Evolutionary conservation across 257 asterid genomes (phyloP).

Genomic region (Plantago major): DNA sequence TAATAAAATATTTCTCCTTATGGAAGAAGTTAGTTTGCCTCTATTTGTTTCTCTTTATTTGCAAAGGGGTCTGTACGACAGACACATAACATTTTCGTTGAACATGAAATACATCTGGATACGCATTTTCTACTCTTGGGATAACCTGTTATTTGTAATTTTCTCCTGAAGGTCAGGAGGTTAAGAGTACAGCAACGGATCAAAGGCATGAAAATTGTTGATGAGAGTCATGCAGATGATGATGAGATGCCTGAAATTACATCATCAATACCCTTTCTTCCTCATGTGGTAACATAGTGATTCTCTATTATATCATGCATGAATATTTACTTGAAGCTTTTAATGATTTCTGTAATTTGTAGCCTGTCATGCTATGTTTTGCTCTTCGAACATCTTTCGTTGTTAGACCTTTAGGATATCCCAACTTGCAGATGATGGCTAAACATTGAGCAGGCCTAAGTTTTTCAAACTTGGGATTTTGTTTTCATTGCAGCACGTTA

Average conservation of each 20-base stretch:
- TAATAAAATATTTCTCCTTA: slow-evolving; percentile 79
- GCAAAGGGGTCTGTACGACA: too few relatives aligned
- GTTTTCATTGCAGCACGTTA: too few relatives aligned
- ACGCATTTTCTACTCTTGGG: background rate
- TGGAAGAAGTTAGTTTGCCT: slow-evolving; percentile 75
- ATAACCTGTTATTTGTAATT: background rate
- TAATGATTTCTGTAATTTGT: too few relatives aligned
- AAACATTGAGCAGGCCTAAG: too few relatives aligned
- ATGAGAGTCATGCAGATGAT: slow-evolving; percentile 35
- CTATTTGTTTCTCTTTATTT: background rate
- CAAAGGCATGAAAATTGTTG: slow-evolving; percentile 34
- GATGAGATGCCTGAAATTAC: slow-evolving; percentile 90
- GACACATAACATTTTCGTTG: background rate
- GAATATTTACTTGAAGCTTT: too few relatives aligned
- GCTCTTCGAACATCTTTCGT: too few relatives aligned
- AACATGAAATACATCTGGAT: background rate
- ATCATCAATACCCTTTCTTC: slow-evolving; percentile 87
- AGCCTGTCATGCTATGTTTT: too few relatives aligned
- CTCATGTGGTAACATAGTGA: slow-evolving; percentile 58
- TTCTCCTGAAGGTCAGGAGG: slow-evolving; percentile 57
- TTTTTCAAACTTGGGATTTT: too few relatives aligned
- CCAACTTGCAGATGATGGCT: too few relatives aligned
- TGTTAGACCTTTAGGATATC: too few relatives aligned
- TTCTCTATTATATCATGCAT: too few relatives aligned
- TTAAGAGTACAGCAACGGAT: slow-evolving; percentile 77